Conservation (phyloP, 306 rosid genomes). For the Gynostemma pentaphyllum region DNA sequence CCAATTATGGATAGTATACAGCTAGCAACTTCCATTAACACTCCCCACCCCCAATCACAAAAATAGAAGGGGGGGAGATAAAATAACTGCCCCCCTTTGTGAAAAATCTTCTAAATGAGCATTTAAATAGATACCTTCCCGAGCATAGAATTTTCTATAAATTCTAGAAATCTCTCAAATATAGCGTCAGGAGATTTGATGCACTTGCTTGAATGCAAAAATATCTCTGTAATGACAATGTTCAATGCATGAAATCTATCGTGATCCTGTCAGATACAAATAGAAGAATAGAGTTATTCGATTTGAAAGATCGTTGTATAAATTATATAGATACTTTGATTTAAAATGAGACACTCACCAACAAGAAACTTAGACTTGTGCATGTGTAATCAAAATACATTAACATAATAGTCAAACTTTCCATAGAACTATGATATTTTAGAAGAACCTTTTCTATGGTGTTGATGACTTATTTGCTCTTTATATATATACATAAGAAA, state of each 20-base stretch:
- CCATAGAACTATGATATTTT: too few relatives aligned
- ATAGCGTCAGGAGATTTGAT: slow-evolving; percentile 32
- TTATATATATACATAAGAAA: too few relatives aligned
- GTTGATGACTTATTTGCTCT: not conserved
- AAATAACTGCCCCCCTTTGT: too few relatives aligned
- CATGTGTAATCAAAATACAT: slow-evolving; percentile 8
- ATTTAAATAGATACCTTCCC: slow-evolving; percentile 41
- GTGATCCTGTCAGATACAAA: slow-evolving; percentile 41
- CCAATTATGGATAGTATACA: not conserved
- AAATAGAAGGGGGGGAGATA: not conserved
- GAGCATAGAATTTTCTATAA: slow-evolving; percentile 57
- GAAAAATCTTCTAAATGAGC: not conserved
- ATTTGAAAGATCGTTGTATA: not conserved
- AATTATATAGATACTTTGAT: not conserved
- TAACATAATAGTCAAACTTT: not conserved
- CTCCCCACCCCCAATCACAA: not conserved
- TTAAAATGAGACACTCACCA: not conserved
- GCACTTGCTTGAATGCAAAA: slow-evolving; percentile 56
- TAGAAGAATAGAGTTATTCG: not conserved
- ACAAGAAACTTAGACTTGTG: not conserved
- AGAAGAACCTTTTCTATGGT: not conserved
- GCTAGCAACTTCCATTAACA: not conserved
- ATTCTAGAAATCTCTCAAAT: slow-evolving; percentile 52
- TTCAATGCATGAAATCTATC: slow-evolving; percentile 53
- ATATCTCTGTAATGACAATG: slow-evolving; percentile 45